These are phyloP conservation scores for Grosmannia clavigera DNA, from an alignment of 2,329 filamentous ascomycete species.

Conservation along the genomic window DNA sequence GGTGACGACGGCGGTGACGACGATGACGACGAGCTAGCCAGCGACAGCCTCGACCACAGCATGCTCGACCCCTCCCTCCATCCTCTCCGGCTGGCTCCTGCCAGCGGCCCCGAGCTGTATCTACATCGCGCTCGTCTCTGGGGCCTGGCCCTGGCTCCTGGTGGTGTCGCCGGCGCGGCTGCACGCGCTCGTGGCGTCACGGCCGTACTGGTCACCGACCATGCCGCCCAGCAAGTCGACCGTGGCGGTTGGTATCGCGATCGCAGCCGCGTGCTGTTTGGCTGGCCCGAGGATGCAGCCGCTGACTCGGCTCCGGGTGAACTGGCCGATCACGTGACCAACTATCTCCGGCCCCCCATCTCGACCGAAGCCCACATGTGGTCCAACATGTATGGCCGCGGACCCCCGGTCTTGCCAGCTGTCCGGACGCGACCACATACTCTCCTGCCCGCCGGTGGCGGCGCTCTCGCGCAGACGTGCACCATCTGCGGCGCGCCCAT, in stretches of 20 bases:
- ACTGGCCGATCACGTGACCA: neutral
- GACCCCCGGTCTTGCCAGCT: constrained; percentile 18
- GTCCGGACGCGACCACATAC: neutral
- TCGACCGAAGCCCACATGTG: constrained; percentile 38
- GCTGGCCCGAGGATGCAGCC: constrained; percentile 4
- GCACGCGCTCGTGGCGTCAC: constrained; percentile 12
- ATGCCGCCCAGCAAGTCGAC: constrained; percentile 36
- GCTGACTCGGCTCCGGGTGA: too few relatives aligned
- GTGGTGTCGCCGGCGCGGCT: constrained; percentile 17
- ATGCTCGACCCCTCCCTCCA: constrained; percentile 10
- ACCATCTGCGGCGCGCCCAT: constrained; percentile 29
- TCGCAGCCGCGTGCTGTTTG: constrained; percentile 26
- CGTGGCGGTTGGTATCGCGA: constrained; percentile 25
- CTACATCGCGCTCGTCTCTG: constrained; percentile 39
- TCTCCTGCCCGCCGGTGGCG: neutral
- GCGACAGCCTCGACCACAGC: neutral
- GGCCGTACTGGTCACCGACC: constrained; percentile 36
- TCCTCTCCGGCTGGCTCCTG: constrained; percentile 17
- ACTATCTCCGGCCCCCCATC: neutral
- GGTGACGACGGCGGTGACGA: constrained; percentile 11
- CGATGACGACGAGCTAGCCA: constrained; percentile 6
- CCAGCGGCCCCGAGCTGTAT: constrained; percentile 29
- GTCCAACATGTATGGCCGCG: constrained; percentile 48
- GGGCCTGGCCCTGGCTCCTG: constrained; percentile 39
- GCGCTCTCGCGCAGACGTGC: constrained; percentile 25